A percentile compares a stretch with the other conserved stretches of the same genome.
phyloP scores from a whole-genome alignment of 2,329 filamentous ascomycete genomes.

The Metarhizium brunneum region DNA sequence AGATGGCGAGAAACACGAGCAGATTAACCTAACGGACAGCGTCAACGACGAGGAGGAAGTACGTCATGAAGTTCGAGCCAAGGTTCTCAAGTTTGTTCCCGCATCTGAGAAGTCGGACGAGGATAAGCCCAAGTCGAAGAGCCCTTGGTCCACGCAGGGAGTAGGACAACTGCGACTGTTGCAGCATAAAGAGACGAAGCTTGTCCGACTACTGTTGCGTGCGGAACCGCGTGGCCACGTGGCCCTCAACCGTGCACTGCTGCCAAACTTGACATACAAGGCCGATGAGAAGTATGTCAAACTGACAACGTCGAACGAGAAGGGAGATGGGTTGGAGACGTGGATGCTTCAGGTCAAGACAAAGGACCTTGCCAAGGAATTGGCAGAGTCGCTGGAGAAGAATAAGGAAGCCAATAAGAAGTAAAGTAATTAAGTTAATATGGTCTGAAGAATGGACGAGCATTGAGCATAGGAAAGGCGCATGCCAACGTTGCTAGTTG shows the following conservation, averaged over 20 bases:
- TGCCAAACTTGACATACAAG: conserved; percentile 54
- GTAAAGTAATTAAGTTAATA: conserved; percentile 13
- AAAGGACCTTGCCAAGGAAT: conserved; percentile 42
- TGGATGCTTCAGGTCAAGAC: conserved; percentile 68
- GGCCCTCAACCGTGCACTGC: conserved; percentile 59
- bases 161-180: conserved; percentile 64
- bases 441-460: background rate
- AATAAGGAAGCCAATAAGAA: conserved; percentile 49
- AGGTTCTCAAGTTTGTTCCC: conserved; percentile 53
- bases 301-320: conserved; percentile 46
- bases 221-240: conserved; percentile 68
- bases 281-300: conserved; percentile 52
- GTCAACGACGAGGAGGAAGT: conserved; percentile 65
- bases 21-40: conserved; percentile 59
- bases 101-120: conserved; percentile 36
- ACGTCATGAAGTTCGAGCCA: conserved; percentile 61
- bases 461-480: conserved; percentile 2
- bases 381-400: conserved; percentile 42
- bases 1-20: conserved; percentile 52
- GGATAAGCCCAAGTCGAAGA: conserved; percentile 37
- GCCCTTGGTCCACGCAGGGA: conserved; percentile 60
- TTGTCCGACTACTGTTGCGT: conserved; percentile 60
- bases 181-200: conserved; percentile 60
- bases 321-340: conserved; percentile 51
- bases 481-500: background rate